These are phyloP conservation scores for Somion occarium DNA, from an alignment of 1,284 basidiomycete species.

Conservation along the genomic window DNA sequence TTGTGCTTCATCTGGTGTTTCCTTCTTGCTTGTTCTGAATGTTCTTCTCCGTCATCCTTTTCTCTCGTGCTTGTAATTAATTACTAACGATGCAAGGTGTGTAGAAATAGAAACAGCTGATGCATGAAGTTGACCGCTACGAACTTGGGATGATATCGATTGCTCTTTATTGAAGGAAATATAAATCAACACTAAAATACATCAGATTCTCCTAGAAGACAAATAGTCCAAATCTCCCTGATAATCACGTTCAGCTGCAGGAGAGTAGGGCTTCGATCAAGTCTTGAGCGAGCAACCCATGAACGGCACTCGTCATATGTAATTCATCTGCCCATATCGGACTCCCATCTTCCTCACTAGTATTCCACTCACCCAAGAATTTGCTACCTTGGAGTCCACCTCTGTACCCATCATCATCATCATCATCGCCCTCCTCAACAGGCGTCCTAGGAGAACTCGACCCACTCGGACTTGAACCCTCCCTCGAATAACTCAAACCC, in stretches of 20 bases:
- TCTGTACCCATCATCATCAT: no score
- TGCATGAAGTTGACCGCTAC: neutral
- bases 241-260: neutral
- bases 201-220: no score
- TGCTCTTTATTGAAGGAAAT: no score
- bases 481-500: constrained; percentile 20
- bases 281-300: constrained; percentile 25
- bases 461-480: no score
- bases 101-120: neutral
- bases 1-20: neutral
- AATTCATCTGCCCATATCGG: constrained; percentile 33
- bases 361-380: no score
- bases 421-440: no score
- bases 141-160: no score
- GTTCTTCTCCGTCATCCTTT: neutral
- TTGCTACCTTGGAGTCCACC: no score
- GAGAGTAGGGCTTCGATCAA: constrained; percentile 10
- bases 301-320: constrained; percentile 29
- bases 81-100: neutral
- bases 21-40: neutral
- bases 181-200: no score
- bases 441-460: no score
- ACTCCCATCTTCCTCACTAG: constrained; percentile 9
- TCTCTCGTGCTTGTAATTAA: neutral
- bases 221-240: no score